Base-by-base conservation (phyloP, 2,329 filamentous ascomycete genomes). In the Leptographium wingfieldii region DNA sequence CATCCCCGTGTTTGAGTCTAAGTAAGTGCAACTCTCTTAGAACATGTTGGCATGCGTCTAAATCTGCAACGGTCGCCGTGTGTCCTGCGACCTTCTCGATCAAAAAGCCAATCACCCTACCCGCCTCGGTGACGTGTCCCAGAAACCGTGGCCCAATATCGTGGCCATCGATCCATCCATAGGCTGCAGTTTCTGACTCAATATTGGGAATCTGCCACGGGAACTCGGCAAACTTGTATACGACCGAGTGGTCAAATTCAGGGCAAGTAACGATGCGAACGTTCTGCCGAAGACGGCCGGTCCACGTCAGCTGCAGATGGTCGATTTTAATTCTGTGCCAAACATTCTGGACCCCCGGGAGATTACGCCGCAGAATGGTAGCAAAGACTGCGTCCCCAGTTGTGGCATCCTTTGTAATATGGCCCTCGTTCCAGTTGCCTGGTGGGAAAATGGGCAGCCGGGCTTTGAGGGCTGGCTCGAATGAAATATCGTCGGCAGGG, bases 351-450 rank as follows among this genome's bases (percentile, higher is more conserved):
- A 75, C 68, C 0, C 68, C 68, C 68, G 1, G 68, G 1, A 75
- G 63, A 38, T 64, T 57, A 53, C 61, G 63, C 22, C 66, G 66
- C 55, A 62, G 59, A 19, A 65, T 66, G 51, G 63, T 57, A 48
- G 65, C 58, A 60, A 74, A 73, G 63, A 64, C 60, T 2, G 68
- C 65, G 6, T 62, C 60, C 31, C 67, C 69, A 2, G 62, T 66
- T 7, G 60, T 55, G 14, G 59, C 51, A 31, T 71, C 61, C 46
- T 65, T 63, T 29, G 67, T 64, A 51, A 77, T 66, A 40, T 69
- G 68, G 55, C 69, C 74, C 55, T 66, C 63, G 60, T 75, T 76
- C 74, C 73, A 77, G 62, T 73, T 69, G 22, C 22, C 22, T 22
- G 22, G 22, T 22, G 22, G 22, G 22, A 22, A 22, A 22, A 22